Conservation (phyloP, 352 stramenopile species). For the Aphanomyces invadans region DNA sequence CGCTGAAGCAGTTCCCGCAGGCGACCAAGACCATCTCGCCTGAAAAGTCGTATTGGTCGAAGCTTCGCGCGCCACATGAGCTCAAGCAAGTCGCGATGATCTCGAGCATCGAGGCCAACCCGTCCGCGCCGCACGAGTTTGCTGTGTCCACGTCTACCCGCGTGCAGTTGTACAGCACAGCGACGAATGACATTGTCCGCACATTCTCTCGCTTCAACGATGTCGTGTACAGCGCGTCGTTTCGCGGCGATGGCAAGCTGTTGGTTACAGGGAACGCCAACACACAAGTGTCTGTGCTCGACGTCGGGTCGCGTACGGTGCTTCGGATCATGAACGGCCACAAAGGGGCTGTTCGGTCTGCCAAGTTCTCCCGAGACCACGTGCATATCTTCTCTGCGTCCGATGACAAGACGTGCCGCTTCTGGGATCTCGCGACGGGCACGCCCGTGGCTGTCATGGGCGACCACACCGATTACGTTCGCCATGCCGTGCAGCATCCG, state of each 20-base stretch:
- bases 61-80: conserved; percentile 76
- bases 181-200: conserved; percentile 76
- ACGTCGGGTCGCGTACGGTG: conserved; percentile 75
- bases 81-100: conserved; percentile 77
- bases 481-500: conserved; percentile 57
- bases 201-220: conserved; percentile 85
- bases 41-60: conserved; percentile 84
- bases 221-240: conserved; percentile 78
- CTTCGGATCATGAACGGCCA: conserved; percentile 84
- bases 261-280: conserved; percentile 74
- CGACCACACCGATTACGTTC: conserved; percentile 87
- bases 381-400: conserved; percentile 84
- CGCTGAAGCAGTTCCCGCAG: conserved; percentile 82
- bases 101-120: conserved; percentile 80
- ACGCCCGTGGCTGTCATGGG: conserved; percentile 63
- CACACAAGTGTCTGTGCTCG: conserved; percentile 74
- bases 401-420: conserved; percentile 84
- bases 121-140: conserved; percentile 66
- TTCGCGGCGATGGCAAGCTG: conserved; percentile 82
- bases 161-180: conserved; percentile 80
- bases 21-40: conserved; percentile 67
- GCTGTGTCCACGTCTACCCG: conserved; percentile 82
- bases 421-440: conserved; percentile 84
- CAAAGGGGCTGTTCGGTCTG: conserved; percentile 61
- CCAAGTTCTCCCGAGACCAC: conserved; percentile 73